Evolutionary conservation across 257 asterid genomes (phyloP).

Genomic region (Phtheirospermum japonicum): DNA sequence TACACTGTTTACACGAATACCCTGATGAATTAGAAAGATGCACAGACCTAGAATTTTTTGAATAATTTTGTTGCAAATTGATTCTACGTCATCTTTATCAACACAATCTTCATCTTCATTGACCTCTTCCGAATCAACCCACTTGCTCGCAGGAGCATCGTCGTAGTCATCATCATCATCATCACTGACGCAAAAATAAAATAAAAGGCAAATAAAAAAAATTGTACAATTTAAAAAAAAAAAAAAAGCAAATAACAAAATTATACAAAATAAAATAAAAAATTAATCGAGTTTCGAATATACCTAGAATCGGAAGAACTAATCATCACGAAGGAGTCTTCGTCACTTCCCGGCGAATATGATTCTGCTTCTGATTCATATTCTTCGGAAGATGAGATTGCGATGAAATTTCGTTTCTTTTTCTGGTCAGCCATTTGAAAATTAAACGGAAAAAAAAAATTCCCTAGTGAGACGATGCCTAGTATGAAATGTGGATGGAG

Average conservation of each 20-base stretch:
- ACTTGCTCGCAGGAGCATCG: slow-evolving; percentile 24
- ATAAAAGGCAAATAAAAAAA: not conserved
- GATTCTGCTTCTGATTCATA: slow-evolving; percentile 35
- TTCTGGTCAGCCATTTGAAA: slow-evolving; percentile 24
- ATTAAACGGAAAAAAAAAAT: not conserved
- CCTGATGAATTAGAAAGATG: slow-evolving; percentile 5
- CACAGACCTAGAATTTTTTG: slow-evolving; percentile 34
- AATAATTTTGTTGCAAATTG: slow-evolving; percentile 27
- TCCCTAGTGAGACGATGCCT: too few relatives aligned
- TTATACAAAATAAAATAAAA: not conserved
- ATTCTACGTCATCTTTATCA: slow-evolving; percentile 25
- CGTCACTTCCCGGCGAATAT: slow-evolving; percentile 28
- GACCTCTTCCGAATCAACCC: slow-evolving; percentile 18
- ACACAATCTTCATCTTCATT: slow-evolving; percentile 16
- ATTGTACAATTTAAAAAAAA: not conserved
- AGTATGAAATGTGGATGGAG: not conserved
- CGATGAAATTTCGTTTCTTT: slow-evolving; percentile 31
- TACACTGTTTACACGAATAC: not conserved
- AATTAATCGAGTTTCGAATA: not conserved
- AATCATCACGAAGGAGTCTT: slow-evolving; percentile 29
- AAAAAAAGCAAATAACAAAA: not conserved
- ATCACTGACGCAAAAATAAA: slow-evolving; percentile 18
- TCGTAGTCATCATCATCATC: slow-evolving; percentile 22
- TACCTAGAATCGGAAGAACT: slow-evolving; percentile 43
- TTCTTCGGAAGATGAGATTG: slow-evolving; percentile 50